Percentiles rank a stretch among this genome's conserved stretches.
Evolutionary conservation across 305 asterid species (phyloP).

Genomic region (Rubia peregrina): DNA sequence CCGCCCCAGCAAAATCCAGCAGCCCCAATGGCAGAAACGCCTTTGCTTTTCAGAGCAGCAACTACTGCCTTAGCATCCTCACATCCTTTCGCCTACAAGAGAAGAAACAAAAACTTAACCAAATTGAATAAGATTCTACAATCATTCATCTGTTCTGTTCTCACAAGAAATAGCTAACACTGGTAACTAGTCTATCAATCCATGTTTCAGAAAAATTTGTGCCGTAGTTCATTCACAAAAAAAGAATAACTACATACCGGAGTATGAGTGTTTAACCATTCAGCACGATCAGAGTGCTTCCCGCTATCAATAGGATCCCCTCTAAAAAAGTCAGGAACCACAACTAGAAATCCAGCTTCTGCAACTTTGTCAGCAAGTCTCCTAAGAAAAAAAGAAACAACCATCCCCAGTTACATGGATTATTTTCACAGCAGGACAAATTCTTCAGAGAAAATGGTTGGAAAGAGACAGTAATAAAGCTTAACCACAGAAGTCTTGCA

Average conservation of each 20-base stretch:
- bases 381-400: constrained; percentile 24
- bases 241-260: constrained; percentile 21
- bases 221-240: neutral
- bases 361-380: constrained; percentile 55
- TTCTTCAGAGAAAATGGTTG: neutral
- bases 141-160: neutral
- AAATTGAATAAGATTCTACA: neutral
- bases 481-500: neutral
- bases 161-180: neutral
- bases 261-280: constrained; percentile 34
- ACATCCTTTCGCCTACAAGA: constrained; percentile 46
- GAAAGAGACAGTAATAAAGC: neutral
- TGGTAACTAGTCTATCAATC: neutral
- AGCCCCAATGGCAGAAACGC: constrained; percentile 48
- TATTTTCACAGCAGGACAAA: neutral
- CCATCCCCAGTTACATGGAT: neutral
- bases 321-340: constrained; percentile 56
- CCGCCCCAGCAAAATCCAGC: constrained; percentile 92
- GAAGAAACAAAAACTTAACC: neutral
- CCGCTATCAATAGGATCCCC: constrained; percentile 40
- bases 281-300: constrained; percentile 18
- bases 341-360: constrained; percentile 42
- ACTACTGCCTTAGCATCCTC: constrained; percentile 48
- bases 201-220: neutral
- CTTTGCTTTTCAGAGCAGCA: constrained; percentile 42